phyloP scores from a whole-genome alignment of 805 yeast species.

The Myxozyma neotropica region DNA sequence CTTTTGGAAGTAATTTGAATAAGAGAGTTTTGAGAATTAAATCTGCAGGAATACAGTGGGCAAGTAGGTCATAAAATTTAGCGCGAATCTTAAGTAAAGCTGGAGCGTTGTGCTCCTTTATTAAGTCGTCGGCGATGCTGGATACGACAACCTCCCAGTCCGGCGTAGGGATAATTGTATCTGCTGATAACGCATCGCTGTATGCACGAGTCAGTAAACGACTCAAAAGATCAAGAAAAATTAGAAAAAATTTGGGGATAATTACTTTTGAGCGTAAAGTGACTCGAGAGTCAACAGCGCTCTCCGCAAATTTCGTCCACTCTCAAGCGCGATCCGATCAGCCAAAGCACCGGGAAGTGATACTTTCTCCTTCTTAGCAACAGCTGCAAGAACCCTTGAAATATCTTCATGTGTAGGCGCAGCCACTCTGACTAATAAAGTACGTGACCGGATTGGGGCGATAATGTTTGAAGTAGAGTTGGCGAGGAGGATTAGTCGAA shows the following conservation, averaged over 20 bases:
- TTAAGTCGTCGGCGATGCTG: slow-evolving; percentile 59
- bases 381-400: slow-evolving; percentile 53
- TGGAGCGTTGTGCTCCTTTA: slow-evolving; percentile 63
- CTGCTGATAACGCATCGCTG: slow-evolving; percentile 25
- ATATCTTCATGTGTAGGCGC: slow-evolving; percentile 72
- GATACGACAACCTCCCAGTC: slow-evolving; percentile 90
- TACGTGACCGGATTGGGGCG: slow-evolving; percentile 91
- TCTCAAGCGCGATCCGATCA: slow-evolving; percentile 54
- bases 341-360: slow-evolving; percentile 48
- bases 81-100: slow-evolving; percentile 57
- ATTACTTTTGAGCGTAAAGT: slow-evolving; percentile 46
- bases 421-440: slow-evolving; percentile 81
- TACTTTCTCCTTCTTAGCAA: slow-evolving; percentile 61
- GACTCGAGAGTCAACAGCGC: slow-evolving; percentile 83
- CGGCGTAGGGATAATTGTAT: slow-evolving; percentile 62
- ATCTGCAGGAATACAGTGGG: slow-evolving; percentile 92
- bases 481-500: slow-evolving; percentile 80
- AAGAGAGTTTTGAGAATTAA: slow-evolving; percentile 67
- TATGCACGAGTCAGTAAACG: not conserved
- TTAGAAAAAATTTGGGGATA: too few species aligned
- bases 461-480: slow-evolving; percentile 90
- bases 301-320: slow-evolving; percentile 75
- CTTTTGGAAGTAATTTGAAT: slow-evolving; percentile 41
- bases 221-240: not conserved
- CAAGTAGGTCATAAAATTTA: slow-evolving; percentile 75